phyloP scores from a whole-genome alignment of 768 basidiomycete genomes.

The Rubroboletus satanas region DNA sequence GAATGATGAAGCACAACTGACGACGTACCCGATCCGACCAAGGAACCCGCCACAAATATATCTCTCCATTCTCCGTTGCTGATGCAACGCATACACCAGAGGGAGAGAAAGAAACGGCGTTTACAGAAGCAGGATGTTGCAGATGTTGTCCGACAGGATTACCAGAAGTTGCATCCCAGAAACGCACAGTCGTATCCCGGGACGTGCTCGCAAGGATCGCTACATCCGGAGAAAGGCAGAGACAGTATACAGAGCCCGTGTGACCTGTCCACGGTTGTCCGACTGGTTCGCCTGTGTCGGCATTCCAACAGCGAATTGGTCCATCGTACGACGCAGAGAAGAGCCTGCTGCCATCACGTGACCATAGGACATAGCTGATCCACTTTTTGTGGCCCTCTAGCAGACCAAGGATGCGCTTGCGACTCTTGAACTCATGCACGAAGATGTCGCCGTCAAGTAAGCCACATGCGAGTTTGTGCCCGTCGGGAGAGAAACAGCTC shows the following conservation, averaged over 20 bases:
- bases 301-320: constrained; percentile 8
- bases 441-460: background rate
- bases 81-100: constrained; percentile 4
- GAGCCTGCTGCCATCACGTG: constrained; percentile 8
- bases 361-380: too few species aligned
- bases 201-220: constrained; percentile 7
- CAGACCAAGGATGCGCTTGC: background rate
- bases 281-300: background rate
- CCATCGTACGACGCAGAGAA: background rate
- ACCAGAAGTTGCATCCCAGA: constrained; percentile 8
- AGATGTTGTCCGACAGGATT: background rate
- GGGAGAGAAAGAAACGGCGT: constrained; percentile 2
- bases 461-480: background rate
- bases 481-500: background rate
- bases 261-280: constrained; percentile 15
- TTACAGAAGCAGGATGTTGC: background rate
- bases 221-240: constrained; percentile 7
- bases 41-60: constrained; percentile 5
- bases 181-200: constrained; percentile 1
- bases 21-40: background rate
- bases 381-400: background rate
- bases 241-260: background rate
- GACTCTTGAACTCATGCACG: background rate
- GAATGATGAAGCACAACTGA: background rate
- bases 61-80: background rate